These are phyloP conservation scores for Acanthamoeba culbertsoni DNA, from an alignment of 208 protist genomes.

Conservation along the genomic window DNA sequence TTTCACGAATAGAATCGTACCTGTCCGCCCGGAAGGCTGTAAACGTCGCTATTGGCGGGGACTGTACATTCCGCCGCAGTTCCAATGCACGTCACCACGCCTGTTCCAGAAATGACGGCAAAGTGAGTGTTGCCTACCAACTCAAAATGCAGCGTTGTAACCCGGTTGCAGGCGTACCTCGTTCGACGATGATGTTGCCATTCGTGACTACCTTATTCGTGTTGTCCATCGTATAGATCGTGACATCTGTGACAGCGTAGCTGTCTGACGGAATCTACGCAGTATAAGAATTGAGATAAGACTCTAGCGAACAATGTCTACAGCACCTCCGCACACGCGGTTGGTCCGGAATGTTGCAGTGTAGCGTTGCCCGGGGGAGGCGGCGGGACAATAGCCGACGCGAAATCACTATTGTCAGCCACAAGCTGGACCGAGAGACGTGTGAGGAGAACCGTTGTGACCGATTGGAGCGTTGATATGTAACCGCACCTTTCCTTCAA, in stretches of 20 bases:
- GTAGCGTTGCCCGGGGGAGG: not conserved
- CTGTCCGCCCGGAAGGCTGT: not conserved
- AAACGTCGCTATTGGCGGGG: not conserved
- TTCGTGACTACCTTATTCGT: not conserved
- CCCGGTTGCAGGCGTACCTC: not conserved
- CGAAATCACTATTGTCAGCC: not conserved
- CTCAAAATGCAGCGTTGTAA: not conserved
- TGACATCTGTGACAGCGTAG: constrained; percentile 42
- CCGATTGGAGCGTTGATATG: not conserved
- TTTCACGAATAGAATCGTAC: too few species aligned
- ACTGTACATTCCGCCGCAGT: not conserved
- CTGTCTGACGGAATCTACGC: not conserved
- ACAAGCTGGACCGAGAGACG: not conserved
- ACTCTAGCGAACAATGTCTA: too few species aligned
- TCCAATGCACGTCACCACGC: constrained; percentile 56
- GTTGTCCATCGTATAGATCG: constrained; percentile 52
- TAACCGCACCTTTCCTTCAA: constrained; percentile 63
- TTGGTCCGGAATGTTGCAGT: not conserved
- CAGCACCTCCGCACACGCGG: not conserved
- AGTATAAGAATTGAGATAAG: too few species aligned
- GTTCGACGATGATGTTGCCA: not conserved
- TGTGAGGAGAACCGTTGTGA: not conserved
- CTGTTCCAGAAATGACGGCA: not conserved
- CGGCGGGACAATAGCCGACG: not conserved
- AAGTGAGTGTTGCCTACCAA: not conserved